Conservation (phyloP, 2,329 filamentous ascomycete genomes). For the Aspergillus brasiliensis region DNA sequence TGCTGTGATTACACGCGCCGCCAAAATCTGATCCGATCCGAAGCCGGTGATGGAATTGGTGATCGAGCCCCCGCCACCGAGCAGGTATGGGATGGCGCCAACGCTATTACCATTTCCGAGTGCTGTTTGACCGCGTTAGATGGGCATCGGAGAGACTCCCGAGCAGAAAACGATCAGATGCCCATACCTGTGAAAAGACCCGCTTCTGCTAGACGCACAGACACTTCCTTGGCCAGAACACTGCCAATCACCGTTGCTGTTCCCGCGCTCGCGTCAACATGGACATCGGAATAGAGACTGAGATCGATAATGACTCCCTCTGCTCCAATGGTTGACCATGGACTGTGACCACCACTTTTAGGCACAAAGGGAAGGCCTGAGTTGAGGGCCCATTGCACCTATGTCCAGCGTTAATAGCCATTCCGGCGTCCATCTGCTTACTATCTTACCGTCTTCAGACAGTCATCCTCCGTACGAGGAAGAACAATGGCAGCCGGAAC, state of each 20-base stretch:
- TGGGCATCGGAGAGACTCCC: neutral
- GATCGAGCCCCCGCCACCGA: conserved; percentile 1
- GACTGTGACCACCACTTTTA: neutral
- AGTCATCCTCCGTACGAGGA: neutral
- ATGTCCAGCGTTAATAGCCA: neutral
- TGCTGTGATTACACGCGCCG: neutral
- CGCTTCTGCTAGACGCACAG: neutral
- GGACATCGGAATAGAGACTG: neutral
- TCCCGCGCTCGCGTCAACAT: neutral
- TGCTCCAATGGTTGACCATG: neutral
- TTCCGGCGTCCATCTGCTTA: neutral
- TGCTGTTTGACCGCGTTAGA: neutral
- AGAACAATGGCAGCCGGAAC: neutral
- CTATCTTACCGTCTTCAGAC: neutral
- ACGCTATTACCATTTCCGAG: conserved; percentile 4
- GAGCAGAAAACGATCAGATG: too few relatives aligned
- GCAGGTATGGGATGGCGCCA: conserved; percentile 1
- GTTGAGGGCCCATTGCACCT: neutral
- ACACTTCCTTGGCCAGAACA: neutral
- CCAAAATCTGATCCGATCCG: neutral
- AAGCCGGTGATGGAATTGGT: conserved; percentile 4
- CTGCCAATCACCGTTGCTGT: neutral
- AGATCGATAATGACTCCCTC: conserved; percentile 2
- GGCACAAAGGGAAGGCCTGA: neutral
- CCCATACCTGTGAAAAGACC: neutral